Evolutionary conservation across 441 rosid genomes (phyloP).

Genomic region (Pelargonium cotyledonis): DNA sequence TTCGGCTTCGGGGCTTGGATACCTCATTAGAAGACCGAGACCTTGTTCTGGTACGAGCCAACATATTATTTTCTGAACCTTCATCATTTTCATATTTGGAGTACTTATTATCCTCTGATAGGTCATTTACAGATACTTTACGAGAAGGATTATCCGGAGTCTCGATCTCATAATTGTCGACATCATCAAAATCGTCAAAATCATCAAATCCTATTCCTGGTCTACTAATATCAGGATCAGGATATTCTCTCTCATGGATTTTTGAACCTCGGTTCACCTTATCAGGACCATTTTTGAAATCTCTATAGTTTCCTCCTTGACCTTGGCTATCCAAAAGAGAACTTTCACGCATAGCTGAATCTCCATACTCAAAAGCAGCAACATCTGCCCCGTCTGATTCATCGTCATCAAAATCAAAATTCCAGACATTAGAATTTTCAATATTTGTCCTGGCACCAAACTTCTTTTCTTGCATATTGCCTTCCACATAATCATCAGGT

Average conservation of each 20-base stretch:
- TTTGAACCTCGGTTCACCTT: conserved; percentile 26
- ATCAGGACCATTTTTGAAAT: conserved; percentile 34
- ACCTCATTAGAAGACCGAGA: conserved; percentile 23
- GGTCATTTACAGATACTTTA: conserved; percentile 28
- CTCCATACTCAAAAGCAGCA: conserved; percentile 83
- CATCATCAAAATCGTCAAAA: conserved; percentile 86
- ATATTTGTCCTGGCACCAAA: conserved; percentile 33
- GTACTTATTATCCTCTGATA: conserved; percentile 37
- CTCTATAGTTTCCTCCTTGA: conserved; percentile 34
- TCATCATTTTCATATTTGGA: conserved; percentile 37
- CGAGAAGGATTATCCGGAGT: conserved; percentile 30
- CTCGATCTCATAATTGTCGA: conserved; percentile 85
- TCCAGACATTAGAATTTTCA: conserved; percentile 78
- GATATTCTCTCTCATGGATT: conserved; percentile 33
- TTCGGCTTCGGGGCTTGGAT: conserved; percentile 27
- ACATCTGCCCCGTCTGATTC: conserved; percentile 98
- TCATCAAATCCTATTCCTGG: conserved; percentile 72
- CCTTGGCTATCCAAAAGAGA: conserved; percentile 19
- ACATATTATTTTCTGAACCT: conserved; percentile 21
- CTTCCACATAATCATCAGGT: conserved; percentile 58
- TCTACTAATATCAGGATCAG: conserved; percentile 34
- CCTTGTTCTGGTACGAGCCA: conserved; percentile 24
- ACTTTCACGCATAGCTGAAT: conserved; percentile 38
- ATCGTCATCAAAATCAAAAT: conserved; percentile 89
- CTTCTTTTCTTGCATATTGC: conserved; percentile 45